A percentile compares a stretch with the other conserved stretches of the same genome.
These are phyloP conservation scores for Sclerotinia spermophila DNA, from an alignment of 2,329 filamentous ascomycete species.

Conservation along the genomic window DNA sequence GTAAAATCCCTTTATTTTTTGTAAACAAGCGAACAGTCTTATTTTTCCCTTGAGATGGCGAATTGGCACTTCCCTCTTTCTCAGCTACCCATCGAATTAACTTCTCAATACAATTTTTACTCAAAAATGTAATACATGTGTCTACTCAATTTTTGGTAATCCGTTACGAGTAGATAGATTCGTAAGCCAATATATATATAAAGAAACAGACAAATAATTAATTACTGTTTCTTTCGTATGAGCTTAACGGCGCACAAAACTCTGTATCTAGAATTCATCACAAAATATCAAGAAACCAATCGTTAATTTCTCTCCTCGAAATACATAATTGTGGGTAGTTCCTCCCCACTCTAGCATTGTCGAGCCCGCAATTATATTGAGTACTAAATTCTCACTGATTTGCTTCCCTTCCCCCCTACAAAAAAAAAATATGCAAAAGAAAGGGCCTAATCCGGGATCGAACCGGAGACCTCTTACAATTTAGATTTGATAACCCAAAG, in stretches of 20 bases:
- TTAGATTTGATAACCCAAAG: not conserved
- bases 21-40: not conserved
- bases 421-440: not conserved
- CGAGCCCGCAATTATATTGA: too few relatives aligned
- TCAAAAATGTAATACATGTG: not conserved
- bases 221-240: too few relatives aligned
- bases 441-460: slow-evolving; percentile 10
- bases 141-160: too few relatives aligned
- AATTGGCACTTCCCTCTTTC: not conserved
- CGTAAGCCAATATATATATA: not conserved
- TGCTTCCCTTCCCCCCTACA: too few relatives aligned
- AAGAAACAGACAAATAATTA: too few relatives aligned
- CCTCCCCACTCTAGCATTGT: too few relatives aligned
- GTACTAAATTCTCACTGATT: too few relatives aligned
- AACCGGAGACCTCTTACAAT: slow-evolving; percentile 13
- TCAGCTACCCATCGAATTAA: not conserved
- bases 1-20: not conserved
- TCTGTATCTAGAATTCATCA: fast-evolving
- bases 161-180: not conserved
- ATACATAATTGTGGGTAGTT: too few relatives aligned
- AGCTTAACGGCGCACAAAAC: too few relatives aligned
- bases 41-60: not conserved
- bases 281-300: not conserved
- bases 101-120: not conserved
- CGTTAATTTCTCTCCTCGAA: not conserved